phyloP scores from a whole-genome alignment of 2,329 filamentous ascomycete genomes.

The Claviceps lovelessii region DNA sequence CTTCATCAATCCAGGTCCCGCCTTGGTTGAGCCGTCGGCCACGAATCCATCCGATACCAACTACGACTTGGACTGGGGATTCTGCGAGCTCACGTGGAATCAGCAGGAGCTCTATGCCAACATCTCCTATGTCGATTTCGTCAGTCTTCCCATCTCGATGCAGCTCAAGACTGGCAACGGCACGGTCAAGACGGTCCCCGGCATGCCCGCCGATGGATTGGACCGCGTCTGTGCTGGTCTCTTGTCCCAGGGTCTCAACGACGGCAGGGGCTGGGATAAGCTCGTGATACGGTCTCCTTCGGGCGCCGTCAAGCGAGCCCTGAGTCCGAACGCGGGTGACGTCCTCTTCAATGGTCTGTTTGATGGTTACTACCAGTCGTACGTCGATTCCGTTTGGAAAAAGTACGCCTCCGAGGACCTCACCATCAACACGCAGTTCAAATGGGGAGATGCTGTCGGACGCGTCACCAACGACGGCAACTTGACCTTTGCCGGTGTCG shows the following conservation, averaged over 20 bases:
- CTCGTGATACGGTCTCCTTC: conserved; percentile 31
- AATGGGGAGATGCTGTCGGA: conserved; percentile 34
- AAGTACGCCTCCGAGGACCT: conserved; percentile 31
- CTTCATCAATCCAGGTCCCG: conserved; percentile 55
- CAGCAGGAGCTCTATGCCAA: conserved; percentile 47
- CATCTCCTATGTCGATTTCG: conserved; percentile 64
- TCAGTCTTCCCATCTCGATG: conserved; percentile 48
- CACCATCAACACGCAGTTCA: conserved; percentile 38
- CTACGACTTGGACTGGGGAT: conserved; percentile 47
- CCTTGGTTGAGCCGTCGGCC: conserved; percentile 59
- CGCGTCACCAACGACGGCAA: conserved; percentile 21
- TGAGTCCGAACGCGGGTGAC: conserved; percentile 38
- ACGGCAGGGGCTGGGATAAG: conserved; percentile 37
- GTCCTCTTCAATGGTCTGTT: conserved; percentile 31
- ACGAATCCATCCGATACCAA: conserved; percentile 52
- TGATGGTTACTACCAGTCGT: conserved; percentile 32
- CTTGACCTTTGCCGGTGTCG: conserved; percentile 27
- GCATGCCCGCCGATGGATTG: conserved; percentile 33
- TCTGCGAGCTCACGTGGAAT: conserved; percentile 58
- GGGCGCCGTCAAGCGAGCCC: conserved; percentile 29
- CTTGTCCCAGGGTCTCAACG: conserved; percentile 28
- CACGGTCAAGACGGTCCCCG: conserved; percentile 30
- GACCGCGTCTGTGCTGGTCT: conserved; percentile 30
- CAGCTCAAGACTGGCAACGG: conserved; percentile 34
- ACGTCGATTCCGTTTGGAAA: conserved; percentile 38